Percentiles rank a stretch among this genome's conserved stretches.
Conservation (phyloP, 2,329 filamentous ascomycete species). For the Alternaria conjuncta region DNA sequence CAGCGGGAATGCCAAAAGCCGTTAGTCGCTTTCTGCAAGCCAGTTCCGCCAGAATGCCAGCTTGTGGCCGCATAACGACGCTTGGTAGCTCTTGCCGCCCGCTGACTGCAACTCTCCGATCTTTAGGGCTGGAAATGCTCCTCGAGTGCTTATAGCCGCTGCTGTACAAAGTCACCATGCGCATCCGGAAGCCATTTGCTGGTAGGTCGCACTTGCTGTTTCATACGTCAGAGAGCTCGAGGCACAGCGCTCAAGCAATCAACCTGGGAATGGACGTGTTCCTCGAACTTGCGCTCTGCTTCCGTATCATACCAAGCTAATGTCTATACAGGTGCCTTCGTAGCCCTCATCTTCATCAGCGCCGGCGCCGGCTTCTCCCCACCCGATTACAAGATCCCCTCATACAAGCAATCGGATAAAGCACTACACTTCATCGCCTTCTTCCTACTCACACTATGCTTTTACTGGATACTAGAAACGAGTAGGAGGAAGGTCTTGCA, state of each 20-base stretch:
- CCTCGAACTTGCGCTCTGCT: neutral
- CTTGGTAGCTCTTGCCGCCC: constrained; percentile 6
- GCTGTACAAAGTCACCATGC: constrained; percentile 1
- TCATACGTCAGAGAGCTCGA: constrained; percentile 3
- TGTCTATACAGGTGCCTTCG: constrained; percentile 52
- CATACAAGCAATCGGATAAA: constrained; percentile 81
- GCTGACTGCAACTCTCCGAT: constrained; percentile 1
- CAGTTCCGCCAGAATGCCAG: constrained; percentile 13
- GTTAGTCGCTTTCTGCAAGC: constrained; percentile 1
- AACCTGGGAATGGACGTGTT: neutral
- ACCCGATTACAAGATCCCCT: constrained; percentile 54
- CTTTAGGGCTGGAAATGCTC: neutral
- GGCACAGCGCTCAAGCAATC: neutral
- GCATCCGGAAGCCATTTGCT: constrained; percentile 18
- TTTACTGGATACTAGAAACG: constrained; percentile 98
- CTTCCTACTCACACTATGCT: constrained; percentile 82
- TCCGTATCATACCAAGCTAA: neutral
- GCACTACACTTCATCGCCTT: constrained; percentile 85
- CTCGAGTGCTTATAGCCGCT: neutral
- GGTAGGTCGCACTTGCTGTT: constrained; percentile 6
- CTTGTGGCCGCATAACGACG: constrained; percentile 10
- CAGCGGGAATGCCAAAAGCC: neutral
- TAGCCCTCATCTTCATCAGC: constrained; percentile 69
- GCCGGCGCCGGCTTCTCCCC: constrained; percentile 74
- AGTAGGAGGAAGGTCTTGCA: constrained; percentile 84